Evolutionary conservation across 495 filamentous ascomycete species (phyloP), one percentile per base, ranked within the genome.

Genomic region (Tuber magnatum): DNA sequence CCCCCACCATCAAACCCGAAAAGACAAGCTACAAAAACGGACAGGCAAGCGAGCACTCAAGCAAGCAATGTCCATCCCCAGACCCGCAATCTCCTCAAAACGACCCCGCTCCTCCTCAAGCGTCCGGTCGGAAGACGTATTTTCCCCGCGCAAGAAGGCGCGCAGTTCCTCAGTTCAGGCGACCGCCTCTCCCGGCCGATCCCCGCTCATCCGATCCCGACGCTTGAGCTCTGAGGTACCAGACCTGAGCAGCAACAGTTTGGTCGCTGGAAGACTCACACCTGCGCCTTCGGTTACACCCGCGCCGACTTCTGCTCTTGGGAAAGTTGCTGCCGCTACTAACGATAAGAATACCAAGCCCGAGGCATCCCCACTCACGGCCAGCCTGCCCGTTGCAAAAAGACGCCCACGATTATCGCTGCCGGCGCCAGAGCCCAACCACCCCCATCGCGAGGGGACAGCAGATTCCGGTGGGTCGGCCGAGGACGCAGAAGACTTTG

Each of bases 101-200:
- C 76, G 76, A 28, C 76, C 76, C 39, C 75, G 76, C 42, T 77
- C 76, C 24, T 77, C 75, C 65, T 70, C 61, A 4, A 65, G 75
- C 44, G 9, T 39, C 18, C 24, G 6, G 56, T 65, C 61, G 35
- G 76, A 77, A 16, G 69, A 61, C 14, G 46, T 39, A 20, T 71
- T 71, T 22, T 79, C 77, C n/a, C 73, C 77, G 0, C 76, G 70
- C 22, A 35, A 79, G 72, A 73, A 56, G 41, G 44, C 16, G 70
- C 76, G 71, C 38, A 73, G 71, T 69, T 77, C 69, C 12, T 72
- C 72, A 48, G 69, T 48, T 22, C 61, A 48, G 16, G 28, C 35
- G n/a, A 42, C 77, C 9, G 42, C 56, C 41, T 43, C 72, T 35
- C 65, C 76, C 41, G 40, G 73, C 38, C 77, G 77, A 14, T 79